These are phyloP conservation scores for Viridothelium virens DNA, from an alignment of 495 filamentous ascomycete species.

Conservation along the genomic window DNA sequence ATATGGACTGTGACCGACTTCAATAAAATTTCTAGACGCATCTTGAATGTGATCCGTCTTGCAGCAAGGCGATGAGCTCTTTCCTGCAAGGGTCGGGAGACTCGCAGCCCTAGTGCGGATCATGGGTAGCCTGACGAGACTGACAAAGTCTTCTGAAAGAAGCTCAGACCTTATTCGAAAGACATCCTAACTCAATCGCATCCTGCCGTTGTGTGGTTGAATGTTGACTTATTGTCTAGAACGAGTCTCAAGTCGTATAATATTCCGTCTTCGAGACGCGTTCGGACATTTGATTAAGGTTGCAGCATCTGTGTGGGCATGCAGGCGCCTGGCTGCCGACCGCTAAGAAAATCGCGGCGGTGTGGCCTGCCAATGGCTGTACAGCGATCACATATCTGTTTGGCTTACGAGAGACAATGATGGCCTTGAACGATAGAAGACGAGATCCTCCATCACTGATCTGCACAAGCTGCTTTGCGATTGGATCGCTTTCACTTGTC, in stretches of 20 bases:
- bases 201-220: not conserved
- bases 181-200: not conserved
- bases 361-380: not conserved
- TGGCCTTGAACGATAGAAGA: not conserved
- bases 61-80: not conserved
- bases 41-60: not conserved
- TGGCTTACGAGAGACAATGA: not conserved
- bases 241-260: not conserved
- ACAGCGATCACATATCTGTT: too few species aligned
- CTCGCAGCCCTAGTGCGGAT: too few species aligned
- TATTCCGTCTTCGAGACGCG: not conserved
- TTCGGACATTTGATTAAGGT: conserved; percentile 1
- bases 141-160: too few species aligned
- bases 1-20: too few species aligned
- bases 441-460: not conserved
- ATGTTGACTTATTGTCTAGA: not conserved
- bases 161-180: not conserved
- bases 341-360: not conserved
- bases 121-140: too few species aligned
- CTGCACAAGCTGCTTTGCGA: not conserved
- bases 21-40: not conserved
- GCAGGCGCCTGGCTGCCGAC: not conserved
- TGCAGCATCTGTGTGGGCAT: not conserved
- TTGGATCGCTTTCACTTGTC: not conserved
- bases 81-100: too few species aligned